Base-by-base conservation (phyloP, 2,329 filamentous ascomycete genomes). In the Fusarium udum region DNA sequence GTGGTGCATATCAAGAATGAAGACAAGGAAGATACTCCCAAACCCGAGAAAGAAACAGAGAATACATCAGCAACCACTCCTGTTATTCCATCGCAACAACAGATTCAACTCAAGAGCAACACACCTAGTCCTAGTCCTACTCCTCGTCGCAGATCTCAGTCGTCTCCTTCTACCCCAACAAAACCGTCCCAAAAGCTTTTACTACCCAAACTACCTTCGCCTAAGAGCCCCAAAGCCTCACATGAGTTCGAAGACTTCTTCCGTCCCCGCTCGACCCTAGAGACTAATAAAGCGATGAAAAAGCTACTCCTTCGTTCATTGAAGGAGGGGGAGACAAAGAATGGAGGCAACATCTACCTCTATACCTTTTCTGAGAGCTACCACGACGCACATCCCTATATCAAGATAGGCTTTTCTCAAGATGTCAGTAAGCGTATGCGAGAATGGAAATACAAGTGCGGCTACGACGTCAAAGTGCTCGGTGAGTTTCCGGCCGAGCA, bases 391-490 rank as follows among this genome's bases (percentile, higher is more conserved):
- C 36, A 69, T 7, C 69, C 71, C 11, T 69, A 75, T 28, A 67
- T 81, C 67, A 82, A 82, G 59, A 81, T 82, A n/a, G 80, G 80
- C 26, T 72, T 61, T 70, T 67, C 79, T 6, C 37, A 55, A 3
- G 16, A 80, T 32, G 55, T 73, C 42, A 18, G 62, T 4, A 26
- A 6, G 10, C 79, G 80, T 16, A 79, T 80, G 77, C 22, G 24
- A 16, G 4, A 61, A 2, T 80, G 77, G 75, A 22, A 67, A 49
- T 32, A 39, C 3, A 24, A 72, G 22, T 82, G 80, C 56, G 60
- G 67, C 20, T 81, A 82, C 53, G 43, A 59, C 6, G 69, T 78
- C 14, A n/a, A 66, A 14, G 36, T 76, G 2, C 31, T 79, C 16
- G 61, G 60, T 22, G 43, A 55, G 24, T 70, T 68, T 43, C 18